Evolutionary conservation across 169 alveolate genomes (phyloP).

Genomic region (Plasmodium knowlesi): DNA sequence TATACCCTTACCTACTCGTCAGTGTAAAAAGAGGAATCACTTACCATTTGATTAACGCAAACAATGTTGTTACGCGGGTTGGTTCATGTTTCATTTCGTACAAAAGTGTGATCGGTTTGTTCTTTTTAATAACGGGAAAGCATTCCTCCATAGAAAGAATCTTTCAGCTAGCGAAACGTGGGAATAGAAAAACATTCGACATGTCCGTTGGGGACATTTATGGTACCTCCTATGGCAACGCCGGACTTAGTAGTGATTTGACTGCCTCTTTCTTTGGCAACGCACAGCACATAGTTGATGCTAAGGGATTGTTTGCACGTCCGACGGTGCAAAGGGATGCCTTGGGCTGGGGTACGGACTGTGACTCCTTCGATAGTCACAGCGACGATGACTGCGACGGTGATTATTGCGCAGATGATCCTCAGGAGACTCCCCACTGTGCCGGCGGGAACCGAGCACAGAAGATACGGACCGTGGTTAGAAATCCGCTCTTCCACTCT

Average conservation of each 20-base stretch:
- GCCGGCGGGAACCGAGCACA: neutral
- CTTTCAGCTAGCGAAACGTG: constrained; percentile 21
- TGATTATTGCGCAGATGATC: too few species aligned
- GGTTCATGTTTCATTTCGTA: constrained; percentile 30
- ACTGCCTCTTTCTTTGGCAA: constrained; percentile 63
- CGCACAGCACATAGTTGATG: constrained; percentile 8
- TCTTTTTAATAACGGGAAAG: constrained; percentile 47
- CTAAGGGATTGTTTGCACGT: neutral
- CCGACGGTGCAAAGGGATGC: neutral
- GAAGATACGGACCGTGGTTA: neutral
- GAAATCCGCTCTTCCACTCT: neutral
- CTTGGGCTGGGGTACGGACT: neutral
- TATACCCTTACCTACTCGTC: constrained; percentile 34
- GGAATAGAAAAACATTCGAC: constrained; percentile 35
- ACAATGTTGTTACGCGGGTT: constrained; percentile 18
- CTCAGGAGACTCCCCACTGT: too few species aligned
- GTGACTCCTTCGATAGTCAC: neutral
- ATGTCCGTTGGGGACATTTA: constrained; percentile 72
- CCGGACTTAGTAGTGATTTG: constrained; percentile 36
- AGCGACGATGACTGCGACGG: neutral
- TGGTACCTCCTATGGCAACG: constrained; percentile 41
- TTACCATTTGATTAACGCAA: constrained; percentile 21
- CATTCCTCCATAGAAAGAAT: constrained; percentile 27
- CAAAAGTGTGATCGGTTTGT: constrained; percentile 7
- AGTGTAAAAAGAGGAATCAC: constrained; percentile 33